Percentiles rank a stretch among this genome's conserved stretches.
Conservation (phyloP, 176 grass and related monocot genomes). For the Otatea glauca region DNA sequence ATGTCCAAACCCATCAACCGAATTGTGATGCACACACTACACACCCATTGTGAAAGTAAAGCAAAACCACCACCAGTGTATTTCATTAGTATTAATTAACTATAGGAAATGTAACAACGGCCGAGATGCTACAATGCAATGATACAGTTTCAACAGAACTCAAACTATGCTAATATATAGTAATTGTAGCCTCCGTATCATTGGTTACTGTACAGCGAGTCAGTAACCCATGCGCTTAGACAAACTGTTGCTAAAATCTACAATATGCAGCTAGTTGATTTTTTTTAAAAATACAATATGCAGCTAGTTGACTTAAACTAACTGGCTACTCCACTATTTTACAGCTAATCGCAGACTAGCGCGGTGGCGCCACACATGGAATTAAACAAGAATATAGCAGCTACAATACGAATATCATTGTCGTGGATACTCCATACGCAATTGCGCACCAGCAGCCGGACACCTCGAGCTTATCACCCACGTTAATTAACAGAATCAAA, state of each 20-base stretch:
- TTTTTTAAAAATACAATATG: background rate
- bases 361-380: background rate
- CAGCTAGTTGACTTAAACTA: background rate
- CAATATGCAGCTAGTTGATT: background rate
- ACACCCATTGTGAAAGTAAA: constrained; percentile 7
- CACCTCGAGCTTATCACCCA: constrained; percentile 32
- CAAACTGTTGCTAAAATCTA: background rate
- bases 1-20: background rate
- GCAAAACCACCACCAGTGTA: background rate
- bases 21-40: background rate
- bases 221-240: background rate
- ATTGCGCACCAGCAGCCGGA: constrained; percentile 10
- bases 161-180: background rate
- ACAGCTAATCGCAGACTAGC: background rate
- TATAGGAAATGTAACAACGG: background rate
- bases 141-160: background rate
- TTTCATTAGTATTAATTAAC: background rate
- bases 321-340: background rate
- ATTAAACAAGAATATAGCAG: background rate
- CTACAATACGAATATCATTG: background rate
- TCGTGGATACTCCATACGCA: background rate
- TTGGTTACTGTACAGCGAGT: background rate
- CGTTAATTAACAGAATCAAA: background rate
- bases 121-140: background rate
- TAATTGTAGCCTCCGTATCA: background rate